These are phyloP conservation scores for Malassezia psittaci DNA, from an alignment of 1,284 basidiomycete genomes.

Conservation along the genomic window DNA sequence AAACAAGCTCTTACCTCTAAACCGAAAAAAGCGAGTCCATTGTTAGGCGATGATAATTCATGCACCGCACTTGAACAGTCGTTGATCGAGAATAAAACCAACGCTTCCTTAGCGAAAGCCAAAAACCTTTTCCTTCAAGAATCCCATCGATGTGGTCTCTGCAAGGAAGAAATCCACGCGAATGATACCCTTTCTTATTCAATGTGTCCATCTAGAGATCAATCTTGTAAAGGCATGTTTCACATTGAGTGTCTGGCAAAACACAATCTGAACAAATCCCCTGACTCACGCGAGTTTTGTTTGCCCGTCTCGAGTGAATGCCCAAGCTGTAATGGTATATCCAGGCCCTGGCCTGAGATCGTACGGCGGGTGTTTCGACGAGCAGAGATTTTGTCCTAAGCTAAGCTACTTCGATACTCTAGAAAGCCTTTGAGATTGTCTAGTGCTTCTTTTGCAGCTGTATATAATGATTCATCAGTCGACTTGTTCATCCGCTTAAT, in stretches of 20 bases:
- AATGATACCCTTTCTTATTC: neutral
- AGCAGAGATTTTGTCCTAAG: neutral
- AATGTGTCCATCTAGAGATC: neutral
- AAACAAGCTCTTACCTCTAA: neutral
- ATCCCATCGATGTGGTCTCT: neutral
- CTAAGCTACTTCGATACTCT: slow-evolving; percentile 9
- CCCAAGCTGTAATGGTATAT: neutral
- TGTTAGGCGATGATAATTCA: neutral
- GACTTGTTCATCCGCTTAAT: slow-evolving; percentile 30
- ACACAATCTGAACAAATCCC: neutral
- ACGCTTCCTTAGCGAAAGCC: neutral
- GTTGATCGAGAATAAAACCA: neutral
- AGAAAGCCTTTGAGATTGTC: slow-evolving; percentile 18
- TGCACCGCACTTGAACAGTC: neutral
- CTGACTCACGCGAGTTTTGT: slow-evolving; percentile 7
- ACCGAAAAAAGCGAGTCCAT: neutral
- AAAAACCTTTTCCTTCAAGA: neutral
- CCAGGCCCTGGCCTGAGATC: slow-evolving; percentile 9
- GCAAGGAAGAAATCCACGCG: neutral
- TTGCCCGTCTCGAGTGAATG: slow-evolving; percentile 5
- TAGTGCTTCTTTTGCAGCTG: slow-evolving; percentile 32
- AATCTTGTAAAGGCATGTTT: neutral
- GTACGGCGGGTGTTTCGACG: slow-evolving; percentile 14
- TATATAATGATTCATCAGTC: neutral
- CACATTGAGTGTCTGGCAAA: slow-evolving; percentile 14